phyloP scores from a whole-genome alignment of 2,329 filamentous ascomycete species.

The Cryphonectria radicalis region DNA sequence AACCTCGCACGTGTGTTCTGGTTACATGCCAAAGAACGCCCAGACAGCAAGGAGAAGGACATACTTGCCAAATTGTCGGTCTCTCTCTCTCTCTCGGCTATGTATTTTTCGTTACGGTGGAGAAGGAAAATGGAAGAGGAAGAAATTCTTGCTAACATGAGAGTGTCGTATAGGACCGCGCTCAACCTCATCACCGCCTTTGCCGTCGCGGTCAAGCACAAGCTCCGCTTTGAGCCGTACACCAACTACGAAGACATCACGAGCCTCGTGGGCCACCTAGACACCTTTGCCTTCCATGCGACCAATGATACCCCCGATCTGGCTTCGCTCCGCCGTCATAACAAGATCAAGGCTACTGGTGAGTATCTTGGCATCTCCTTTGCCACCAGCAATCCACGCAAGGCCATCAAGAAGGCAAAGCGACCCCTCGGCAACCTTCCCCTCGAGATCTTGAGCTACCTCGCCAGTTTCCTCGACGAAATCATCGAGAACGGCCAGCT shows the following conservation, averaged over 20 bases:
- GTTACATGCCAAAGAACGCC: slow-evolving; percentile 74
- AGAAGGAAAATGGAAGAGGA: not conserved
- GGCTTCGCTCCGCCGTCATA: slow-evolving; percentile 37
- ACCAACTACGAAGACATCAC: slow-evolving; percentile 70
- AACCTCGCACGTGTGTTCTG: slow-evolving; percentile 79
- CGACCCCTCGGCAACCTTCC: slow-evolving; percentile 74
- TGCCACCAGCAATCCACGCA: slow-evolving; percentile 70
- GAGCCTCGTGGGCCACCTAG: slow-evolving; percentile 64
- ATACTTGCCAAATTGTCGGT: slow-evolving; percentile 63
- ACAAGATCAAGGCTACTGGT: slow-evolving; percentile 57
- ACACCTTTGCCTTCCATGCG: slow-evolving; percentile 64
- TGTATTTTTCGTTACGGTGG: not conserved
- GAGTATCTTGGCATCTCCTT: slow-evolving; percentile 71
- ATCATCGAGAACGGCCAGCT: slow-evolving; percentile 55
- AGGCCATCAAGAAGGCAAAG: slow-evolving; percentile 67
- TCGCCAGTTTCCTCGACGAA: slow-evolving; percentile 64
- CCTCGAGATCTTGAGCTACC: slow-evolving; percentile 70
- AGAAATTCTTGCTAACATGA: slow-evolving; percentile 13
- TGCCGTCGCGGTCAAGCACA: slow-evolving; percentile 71
- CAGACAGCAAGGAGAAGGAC: slow-evolving; percentile 62
- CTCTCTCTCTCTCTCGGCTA: not conserved
- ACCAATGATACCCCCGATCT: slow-evolving; percentile 44
- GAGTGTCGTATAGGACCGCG: slow-evolving; percentile 47
- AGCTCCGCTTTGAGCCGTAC: slow-evolving; percentile 74
- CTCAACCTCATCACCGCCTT: slow-evolving; percentile 74